Base-by-base conservation (phyloP, 2,329 filamentous ascomycete species). In the Hirsutella minnesotensis region DNA sequence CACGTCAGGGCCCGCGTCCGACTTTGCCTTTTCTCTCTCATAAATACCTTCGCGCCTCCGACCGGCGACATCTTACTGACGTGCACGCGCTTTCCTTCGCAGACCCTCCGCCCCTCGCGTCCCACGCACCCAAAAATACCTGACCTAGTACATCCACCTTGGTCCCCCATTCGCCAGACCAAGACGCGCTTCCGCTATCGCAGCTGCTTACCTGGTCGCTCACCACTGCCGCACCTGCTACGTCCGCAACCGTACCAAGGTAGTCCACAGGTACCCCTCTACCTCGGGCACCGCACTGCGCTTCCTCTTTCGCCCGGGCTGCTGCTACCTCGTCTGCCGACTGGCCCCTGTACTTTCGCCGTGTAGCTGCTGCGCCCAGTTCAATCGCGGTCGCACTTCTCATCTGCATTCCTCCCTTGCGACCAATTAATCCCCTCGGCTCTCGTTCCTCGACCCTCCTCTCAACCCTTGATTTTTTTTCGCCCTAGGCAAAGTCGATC, bases 11-110 rank as follows among this genome's bases (percentile, higher is more conserved):
- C 53, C 43, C 53, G 56, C 54, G 52, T 50, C 55, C 54, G 55
- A 55, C 49, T 53, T 59, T 57, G 53, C 47, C 52, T 56, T n/a
- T 56, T 55, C 54, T 61, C 61, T 56, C 62, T 66, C 63, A 67
- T 66, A 66, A 66, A 66, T 67, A 66, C 59, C 60, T 64, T 58
- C 53, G 62, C 63, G 62, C 63, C 62, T 63, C 63, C 64, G 55
- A 60, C 61, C 61, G 56, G 60, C 51, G 55, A 61, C 62, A 63
- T 56, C 57, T 58, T 52, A 65, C 61, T 63, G 63, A 66, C 62
- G 62, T 66, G 63, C 62, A 65, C 63, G 63, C 64, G 63, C 62
- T 66, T 66, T 65, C 59, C 60, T 56, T 63, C 60, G 55, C 58
- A 62, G 62, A 60, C 57, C 56, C 57, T 59, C 57, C 52, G 44